Base-by-base conservation (phyloP, 257 asterid species). In the Lantana camara region DNA sequence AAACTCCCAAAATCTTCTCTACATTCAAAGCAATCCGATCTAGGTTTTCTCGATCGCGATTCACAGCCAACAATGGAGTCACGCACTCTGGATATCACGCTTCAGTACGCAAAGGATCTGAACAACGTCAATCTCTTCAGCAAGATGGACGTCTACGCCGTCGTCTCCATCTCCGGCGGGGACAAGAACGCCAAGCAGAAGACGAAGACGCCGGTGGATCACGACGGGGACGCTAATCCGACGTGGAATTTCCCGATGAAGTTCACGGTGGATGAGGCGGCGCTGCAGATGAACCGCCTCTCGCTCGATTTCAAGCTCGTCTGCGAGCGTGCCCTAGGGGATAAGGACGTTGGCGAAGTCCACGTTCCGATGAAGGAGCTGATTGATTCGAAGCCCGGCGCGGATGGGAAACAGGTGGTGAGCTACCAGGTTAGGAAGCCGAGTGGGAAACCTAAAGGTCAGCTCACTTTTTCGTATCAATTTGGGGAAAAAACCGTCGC, bases 351-450 rank as follows among this genome's bases (percentile, higher is more conserved):
- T 35, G 99, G 99, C 0, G 91, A 81, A 48, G 97, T 90, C 19
- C 60, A 54, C 37, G 93, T 90, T 4, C 90, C 96, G 4, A 15
- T 90, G 0, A 83, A 84, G 15, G 97, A 94, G 63, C 96, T 94
- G n/a, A 70, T 84, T 13, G 84, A 85, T n/a, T 73, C 95, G 8
- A 77, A 67, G 17, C 49, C 60, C 2, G 78, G 57, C 45, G 67
- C 64, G 49, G 77, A 46, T 1, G 90, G 80, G 4, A 80, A 60
- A 63, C 76, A 60, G 49, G 75, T 81, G 32, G 84, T 90, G 49
- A 86, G 88, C 71, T 90, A 94, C 49, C 99, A 94, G 41, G 91
- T 94, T 37, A 79, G 84, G 17, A 94, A 86, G 21, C 96, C 96
- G 24, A 74, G 82, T 13, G 96, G 99, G 22, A 82, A 77, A 32